phyloP scores from a whole-genome alignment of 768 basidiomycete genomes.

The Hericium alpestre region DNA sequence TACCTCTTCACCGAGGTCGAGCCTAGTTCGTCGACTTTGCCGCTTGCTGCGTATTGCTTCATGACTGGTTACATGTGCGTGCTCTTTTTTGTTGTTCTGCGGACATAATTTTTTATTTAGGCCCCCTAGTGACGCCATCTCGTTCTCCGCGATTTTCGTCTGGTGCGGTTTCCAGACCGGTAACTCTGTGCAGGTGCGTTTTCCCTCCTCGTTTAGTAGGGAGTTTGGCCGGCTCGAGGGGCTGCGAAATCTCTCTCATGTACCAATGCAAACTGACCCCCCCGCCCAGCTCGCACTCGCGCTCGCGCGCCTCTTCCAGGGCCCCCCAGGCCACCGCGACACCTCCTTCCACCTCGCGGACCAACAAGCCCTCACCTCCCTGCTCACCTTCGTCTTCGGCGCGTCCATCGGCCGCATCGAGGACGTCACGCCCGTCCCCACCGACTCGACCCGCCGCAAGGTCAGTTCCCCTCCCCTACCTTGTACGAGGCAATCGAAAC shows the following conservation, averaged over 20 bases:
- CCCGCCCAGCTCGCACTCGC: slow-evolving; percentile 58
- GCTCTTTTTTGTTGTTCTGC: background rate
- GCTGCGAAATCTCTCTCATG: background rate
- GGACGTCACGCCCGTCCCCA: slow-evolving; percentile 95
- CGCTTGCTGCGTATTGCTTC: slow-evolving; percentile 58
- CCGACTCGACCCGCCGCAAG: slow-evolving; percentile 96
- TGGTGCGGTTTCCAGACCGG: slow-evolving; percentile 86
- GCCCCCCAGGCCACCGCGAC: slow-evolving; percentile 35
- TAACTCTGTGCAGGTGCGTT: slow-evolving; percentile 54
- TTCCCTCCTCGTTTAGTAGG: background rate
- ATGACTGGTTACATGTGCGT: slow-evolving; percentile 74
- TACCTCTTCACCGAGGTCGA: slow-evolving; percentile 36
- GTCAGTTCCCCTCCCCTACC: slow-evolving; percentile 28
- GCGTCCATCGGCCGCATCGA: slow-evolving; percentile 78
- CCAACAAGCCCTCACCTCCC: slow-evolving; percentile 73
- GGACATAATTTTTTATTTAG: background rate
- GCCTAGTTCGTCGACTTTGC: slow-evolving; percentile 37
- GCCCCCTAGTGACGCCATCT: slow-evolving; percentile 47
- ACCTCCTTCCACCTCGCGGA: slow-evolving; percentile 67
- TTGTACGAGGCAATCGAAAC: background rate
- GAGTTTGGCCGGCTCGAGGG: too few species aligned
- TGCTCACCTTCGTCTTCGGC: slow-evolving; percentile 67
- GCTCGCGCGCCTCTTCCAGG: slow-evolving; percentile 67
- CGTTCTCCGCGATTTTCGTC: slow-evolving; percentile 70
- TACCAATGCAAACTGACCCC: background rate